Base-by-base conservation (phyloP, 2,329 filamentous ascomycete species). In the Hypocreales sp. region DNA sequence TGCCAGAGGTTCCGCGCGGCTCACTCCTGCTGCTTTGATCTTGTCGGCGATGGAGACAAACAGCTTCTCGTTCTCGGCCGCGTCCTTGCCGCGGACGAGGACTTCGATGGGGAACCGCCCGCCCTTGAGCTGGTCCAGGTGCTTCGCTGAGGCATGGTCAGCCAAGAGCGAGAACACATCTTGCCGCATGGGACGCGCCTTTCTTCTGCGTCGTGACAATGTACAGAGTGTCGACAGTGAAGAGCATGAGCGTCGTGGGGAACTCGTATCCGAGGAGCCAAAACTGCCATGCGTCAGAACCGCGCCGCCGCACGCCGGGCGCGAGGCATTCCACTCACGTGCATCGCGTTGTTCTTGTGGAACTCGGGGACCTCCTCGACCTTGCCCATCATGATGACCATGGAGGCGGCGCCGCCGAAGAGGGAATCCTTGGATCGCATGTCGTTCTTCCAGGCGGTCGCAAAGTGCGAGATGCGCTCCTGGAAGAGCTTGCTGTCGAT, bases 251-350 rank as follows among this genome's bases (percentile, higher is more conserved):
- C 0, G 90, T 98, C 21, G 87, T 86, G 19, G 90, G 90, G 47
- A 98, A 98, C 53, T 98, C 90, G 63, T 98, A 98, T 44, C 90
- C 90, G 35, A 98, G 71, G 30, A 98, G 67, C 92, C 92, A 98
- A 56, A 95, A 92, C 86, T 94, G 52, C 34, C 39, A 22, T 35
- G 8, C 12, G 13, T 28, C 11, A 30, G 16, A 14, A 23, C 21
- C 6, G 8, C 13, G 16, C 11, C 15, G 24, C 7, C 13, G 4
- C 11, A 11, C 8, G 8, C 8, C 13, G 14, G 15, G 15, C 16
- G 8, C 9, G 11, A 20, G 18, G 13, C 7, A 13, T 28, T 23
- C 28, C 24, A 46, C 78, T 50, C 65, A 92, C 84, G 61, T 95
- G 90, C 56, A 94, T 78, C 14, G 90, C 84, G 53, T 93, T 93